These are phyloP conservation scores for Diophrys appendiculata DNA, from an alignment of 73 alveolate species.

Conservation along the genomic window DNA sequence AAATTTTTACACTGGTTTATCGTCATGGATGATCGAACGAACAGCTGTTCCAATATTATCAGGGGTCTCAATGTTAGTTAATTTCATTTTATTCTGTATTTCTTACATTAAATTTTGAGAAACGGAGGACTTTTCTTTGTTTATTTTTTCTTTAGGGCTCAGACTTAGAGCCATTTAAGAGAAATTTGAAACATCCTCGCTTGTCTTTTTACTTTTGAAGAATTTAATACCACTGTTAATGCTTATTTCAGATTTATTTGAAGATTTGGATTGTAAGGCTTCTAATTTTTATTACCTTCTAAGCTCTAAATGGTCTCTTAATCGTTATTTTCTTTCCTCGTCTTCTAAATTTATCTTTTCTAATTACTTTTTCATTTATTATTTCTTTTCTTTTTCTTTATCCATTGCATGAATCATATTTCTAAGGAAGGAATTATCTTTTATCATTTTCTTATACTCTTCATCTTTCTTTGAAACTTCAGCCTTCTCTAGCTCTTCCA, in stretches of 20 bases:
- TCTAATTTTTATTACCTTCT: background rate
- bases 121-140: no score
- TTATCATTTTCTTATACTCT: background rate
- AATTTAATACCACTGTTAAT: no score
- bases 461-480: background rate
- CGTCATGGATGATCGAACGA: background rate
- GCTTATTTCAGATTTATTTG: no score
- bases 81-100: no score
- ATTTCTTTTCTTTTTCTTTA: background rate
- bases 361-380: background rate
- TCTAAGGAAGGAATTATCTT: background rate
- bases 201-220: no score
- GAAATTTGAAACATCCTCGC: no score
- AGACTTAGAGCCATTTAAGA: no score
- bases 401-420: background rate
- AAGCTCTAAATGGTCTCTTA: background rate
- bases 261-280: background rate
- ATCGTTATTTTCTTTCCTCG: background rate
- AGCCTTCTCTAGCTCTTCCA: background rate
- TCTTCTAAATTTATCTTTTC: background rate
- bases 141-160: background rate
- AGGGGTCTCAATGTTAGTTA: no score
- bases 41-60: background rate
- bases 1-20: background rate
- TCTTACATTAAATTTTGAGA: no score